A percentile compares a stretch with the other conserved stretches of the same genome.
Evolutionary conservation across 345 rosid species (phyloP).

Genomic region (Citrus sp.): DNA sequence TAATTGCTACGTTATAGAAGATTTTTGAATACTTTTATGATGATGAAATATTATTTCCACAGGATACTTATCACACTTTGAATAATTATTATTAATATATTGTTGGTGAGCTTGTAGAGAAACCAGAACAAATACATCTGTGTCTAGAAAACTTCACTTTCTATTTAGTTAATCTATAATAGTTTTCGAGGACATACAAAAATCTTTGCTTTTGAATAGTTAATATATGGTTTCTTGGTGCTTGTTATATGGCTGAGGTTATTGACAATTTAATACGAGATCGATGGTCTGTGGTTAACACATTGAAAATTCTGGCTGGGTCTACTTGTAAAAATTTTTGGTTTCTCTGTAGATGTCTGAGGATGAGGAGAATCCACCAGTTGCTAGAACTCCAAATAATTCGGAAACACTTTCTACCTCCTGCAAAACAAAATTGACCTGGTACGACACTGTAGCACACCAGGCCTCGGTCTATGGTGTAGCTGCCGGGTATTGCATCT

Average conservation of each 20-base stretch:
- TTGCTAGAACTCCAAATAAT: constrained; percentile 20
- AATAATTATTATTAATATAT: too few relatives aligned
- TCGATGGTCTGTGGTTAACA: background rate
- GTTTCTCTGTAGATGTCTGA: constrained; percentile 34
- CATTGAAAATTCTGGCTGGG: background rate
- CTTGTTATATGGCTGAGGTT: background rate
- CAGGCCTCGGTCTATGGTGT: constrained; percentile 72
- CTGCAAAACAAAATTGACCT: constrained; percentile 24
- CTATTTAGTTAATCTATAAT: background rate
- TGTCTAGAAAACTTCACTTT: background rate
- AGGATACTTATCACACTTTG: too few relatives aligned
- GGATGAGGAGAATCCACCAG: constrained; percentile 45
- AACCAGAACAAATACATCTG: too few relatives aligned
- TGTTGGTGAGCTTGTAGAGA: too few relatives aligned
- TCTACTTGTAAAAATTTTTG: background rate
- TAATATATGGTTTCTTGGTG: background rate
- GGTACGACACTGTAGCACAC: constrained; percentile 45
- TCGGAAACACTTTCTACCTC: constrained; percentile 13
- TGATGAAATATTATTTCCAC: background rate
- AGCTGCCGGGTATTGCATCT: constrained; percentile 87
- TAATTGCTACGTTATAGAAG: background rate
- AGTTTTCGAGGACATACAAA: background rate
- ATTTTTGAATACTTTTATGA: background rate
- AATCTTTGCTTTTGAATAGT: background rate
- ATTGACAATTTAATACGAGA: background rate